These are phyloP conservation scores for Streptanthus diversifolius DNA, from an alignment of 345 rosid species.

Conservation along the genomic window DNA sequence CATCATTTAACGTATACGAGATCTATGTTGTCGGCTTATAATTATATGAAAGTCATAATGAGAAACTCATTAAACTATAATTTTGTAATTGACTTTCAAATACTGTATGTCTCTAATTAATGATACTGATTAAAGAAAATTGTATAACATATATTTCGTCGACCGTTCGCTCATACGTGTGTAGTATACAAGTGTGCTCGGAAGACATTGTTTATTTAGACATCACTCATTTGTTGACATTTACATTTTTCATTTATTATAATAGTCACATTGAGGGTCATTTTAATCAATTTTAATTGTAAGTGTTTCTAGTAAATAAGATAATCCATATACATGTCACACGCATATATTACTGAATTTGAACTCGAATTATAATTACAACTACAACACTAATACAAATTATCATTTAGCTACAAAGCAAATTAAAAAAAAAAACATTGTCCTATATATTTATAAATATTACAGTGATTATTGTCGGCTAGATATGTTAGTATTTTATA, in stretches of 20 bases:
- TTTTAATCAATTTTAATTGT: neutral
- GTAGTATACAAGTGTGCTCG: neutral
- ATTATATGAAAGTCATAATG: neutral
- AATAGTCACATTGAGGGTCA: neutral
- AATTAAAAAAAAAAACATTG: neutral
- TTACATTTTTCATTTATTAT: neutral
- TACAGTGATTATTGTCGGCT: conserved; percentile 8
- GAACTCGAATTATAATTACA: neutral
- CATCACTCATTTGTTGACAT: neutral
- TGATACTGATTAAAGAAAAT: neutral
- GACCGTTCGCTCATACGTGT: neutral
- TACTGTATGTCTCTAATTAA: neutral
- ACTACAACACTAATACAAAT: neutral
- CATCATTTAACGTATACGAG: conserved; percentile 11
- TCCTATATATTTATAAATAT: neutral
- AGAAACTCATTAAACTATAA: neutral
- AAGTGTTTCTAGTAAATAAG: neutral
- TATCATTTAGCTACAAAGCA: neutral
- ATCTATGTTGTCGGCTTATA: neutral
- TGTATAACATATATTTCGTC: neutral
- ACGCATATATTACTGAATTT: neutral
- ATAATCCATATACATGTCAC: neutral
- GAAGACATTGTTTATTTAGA: neutral
- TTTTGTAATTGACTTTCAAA: neutral
- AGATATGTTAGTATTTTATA: neutral